phyloP scores from a whole-genome alignment of 2,329 filamentous ascomycete species.

The Talaromyces sp. region DNA sequence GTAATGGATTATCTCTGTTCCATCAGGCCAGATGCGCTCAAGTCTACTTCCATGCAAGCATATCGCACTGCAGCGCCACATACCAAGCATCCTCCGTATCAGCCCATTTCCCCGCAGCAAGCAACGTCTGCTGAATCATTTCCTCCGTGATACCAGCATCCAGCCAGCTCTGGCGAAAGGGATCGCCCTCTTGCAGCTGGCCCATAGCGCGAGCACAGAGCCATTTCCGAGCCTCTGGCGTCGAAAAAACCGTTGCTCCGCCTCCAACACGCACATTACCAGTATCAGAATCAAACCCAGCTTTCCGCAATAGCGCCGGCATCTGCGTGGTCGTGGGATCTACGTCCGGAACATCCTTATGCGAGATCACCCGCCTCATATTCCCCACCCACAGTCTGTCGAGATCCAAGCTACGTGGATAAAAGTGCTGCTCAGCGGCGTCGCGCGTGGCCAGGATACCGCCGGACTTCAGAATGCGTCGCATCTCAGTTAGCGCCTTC shows the following conservation, averaged over 20 bases:
- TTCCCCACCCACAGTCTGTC: slow-evolving; percentile 25
- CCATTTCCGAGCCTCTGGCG: slow-evolving; percentile 22
- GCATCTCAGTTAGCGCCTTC: slow-evolving; percentile 48
- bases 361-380: slow-evolving; percentile 1
- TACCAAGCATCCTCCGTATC: slow-evolving; percentile 36
- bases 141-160: slow-evolving; percentile 30
- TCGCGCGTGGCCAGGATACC: slow-evolving; percentile 50
- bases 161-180: slow-evolving; percentile 31
- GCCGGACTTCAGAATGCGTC: slow-evolving; percentile 46
- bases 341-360: slow-evolving; percentile 14
- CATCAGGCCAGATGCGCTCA: no score
- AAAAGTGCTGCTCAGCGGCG: slow-evolving; percentile 24
- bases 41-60: slow-evolving; percentile 37
- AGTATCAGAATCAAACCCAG: slow-evolving; percentile 22
- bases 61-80: slow-evolving; percentile 30
- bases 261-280: slow-evolving; percentile 25
- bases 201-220: slow-evolving; percentile 20
- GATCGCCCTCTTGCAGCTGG: slow-evolving; percentile 24
- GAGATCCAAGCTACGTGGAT: slow-evolving; percentile 23
- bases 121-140: slow-evolving; percentile 30
- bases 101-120: slow-evolving; percentile 28
- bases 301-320: slow-evolving; percentile 26
- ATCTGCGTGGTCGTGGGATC: slow-evolving; percentile 19
- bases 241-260: slow-evolving; percentile 22
- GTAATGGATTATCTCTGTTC: neutral